Evolutionary conservation across 192 early-diverging fungal genomes (phyloP).

Genomic region (Backusella australiensis): DNA sequence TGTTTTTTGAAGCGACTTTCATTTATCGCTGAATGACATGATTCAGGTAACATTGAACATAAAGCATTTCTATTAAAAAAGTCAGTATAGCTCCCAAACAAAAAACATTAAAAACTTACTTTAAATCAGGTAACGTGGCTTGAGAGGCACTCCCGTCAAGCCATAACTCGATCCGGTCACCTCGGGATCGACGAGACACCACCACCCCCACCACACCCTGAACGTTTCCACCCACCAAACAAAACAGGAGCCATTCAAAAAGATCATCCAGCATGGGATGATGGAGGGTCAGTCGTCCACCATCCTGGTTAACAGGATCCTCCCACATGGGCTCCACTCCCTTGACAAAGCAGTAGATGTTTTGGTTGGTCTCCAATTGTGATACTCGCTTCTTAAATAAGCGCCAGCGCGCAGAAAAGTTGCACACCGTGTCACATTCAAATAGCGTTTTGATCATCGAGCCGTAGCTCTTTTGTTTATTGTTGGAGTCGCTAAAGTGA

Average conservation of each 20-base stretch:
- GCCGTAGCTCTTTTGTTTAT: constrained; percentile 40
- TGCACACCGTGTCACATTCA: constrained; percentile 43
- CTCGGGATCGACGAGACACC: constrained; percentile 33
- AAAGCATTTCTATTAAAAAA: neutral
- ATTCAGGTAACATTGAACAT: neutral
- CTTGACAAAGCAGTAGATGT: constrained; percentile 64
- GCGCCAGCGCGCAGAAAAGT: constrained; percentile 49
- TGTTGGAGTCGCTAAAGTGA: constrained; percentile 47
- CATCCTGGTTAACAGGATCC: constrained; percentile 69
- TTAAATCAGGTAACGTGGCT: constrained; percentile 26
- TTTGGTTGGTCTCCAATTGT: constrained; percentile 60
- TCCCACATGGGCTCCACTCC: constrained; percentile 82
- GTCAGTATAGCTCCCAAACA: neutral
- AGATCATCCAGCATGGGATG: constrained; percentile 36
- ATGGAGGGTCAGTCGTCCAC: constrained; percentile 50
- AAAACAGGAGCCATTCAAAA: constrained; percentile 43
- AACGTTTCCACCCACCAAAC: constrained; percentile 45
- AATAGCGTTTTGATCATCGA: constrained; percentile 47
- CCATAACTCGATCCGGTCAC: constrained; percentile 54
- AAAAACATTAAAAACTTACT: constrained; percentile 18
- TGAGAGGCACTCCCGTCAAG: constrained; percentile 30
- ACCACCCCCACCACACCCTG: constrained; percentile 30
- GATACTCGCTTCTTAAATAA: constrained; percentile 35
- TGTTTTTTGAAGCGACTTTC: constrained; percentile 28
- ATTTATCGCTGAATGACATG: neutral